Evolutionary conservation across 2,329 filamentous ascomycete species (phyloP).

Genomic region (Hypoxylon sp.): DNA sequence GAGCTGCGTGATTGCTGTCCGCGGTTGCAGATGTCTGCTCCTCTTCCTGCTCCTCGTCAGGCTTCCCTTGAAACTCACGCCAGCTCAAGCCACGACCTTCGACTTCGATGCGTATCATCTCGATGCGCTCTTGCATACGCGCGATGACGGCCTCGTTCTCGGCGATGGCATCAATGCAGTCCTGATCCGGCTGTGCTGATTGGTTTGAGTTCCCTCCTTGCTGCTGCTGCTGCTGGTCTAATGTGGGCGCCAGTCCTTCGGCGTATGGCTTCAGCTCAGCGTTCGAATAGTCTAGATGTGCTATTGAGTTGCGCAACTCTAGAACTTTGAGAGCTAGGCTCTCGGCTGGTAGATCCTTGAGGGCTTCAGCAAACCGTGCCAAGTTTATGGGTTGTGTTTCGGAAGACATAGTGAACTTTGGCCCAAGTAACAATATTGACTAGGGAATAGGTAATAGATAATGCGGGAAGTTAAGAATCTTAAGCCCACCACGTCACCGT

Average conservation of each 20-base stretch:
- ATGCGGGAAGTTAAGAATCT: too few relatives aligned
- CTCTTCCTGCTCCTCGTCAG: conserved; percentile 48
- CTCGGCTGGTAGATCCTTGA: conserved; percentile 71
- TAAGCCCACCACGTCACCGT: background rate
- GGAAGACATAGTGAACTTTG: conserved; percentile 71
- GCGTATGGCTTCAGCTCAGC: conserved; percentile 75
- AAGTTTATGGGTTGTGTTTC: conserved; percentile 68
- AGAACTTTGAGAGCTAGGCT: conserved; percentile 77
- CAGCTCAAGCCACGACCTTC: conserved; percentile 64
- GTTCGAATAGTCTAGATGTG: conserved; percentile 78
- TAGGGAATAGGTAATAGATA: too few relatives aligned
- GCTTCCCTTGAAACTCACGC: conserved; percentile 62
- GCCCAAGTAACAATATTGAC: too few relatives aligned
- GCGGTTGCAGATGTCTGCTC: conserved; percentile 1
- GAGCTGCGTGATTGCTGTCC: background rate
- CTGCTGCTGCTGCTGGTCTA: conserved; percentile 42
- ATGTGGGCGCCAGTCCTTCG: conserved; percentile 53
- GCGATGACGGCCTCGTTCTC: conserved; percentile 76
- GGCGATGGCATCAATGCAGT: conserved; percentile 76
- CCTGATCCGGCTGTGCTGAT: conserved; percentile 63
- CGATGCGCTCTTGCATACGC: conserved; percentile 72
- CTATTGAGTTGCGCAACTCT: conserved; percentile 78
- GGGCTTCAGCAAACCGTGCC: conserved; percentile 70
- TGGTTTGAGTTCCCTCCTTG: too few relatives aligned
- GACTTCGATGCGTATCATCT: conserved; percentile 70